phyloP scores from a whole-genome alignment of 495 filamentous ascomycete species.

The Eremomyces bilateralis region DNA sequence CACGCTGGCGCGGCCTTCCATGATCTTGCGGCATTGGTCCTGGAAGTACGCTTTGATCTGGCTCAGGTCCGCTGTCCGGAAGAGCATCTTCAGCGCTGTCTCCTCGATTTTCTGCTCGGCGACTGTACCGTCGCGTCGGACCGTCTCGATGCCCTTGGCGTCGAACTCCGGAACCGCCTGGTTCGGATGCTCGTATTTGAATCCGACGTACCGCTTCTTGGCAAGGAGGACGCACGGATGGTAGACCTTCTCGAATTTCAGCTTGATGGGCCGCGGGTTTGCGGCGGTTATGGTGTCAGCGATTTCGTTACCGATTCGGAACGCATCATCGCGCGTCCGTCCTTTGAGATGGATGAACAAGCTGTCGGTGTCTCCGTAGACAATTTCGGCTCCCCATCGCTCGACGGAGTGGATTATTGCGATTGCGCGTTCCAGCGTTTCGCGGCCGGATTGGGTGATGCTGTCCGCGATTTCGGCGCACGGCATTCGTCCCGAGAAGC shows the following conservation, averaged over 20 bases:
- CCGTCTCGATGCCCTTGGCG: conserved; percentile 95
- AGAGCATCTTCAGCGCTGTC: conserved; percentile 72
- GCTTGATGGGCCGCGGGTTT: conserved; percentile 82
- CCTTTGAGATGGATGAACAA: conserved; percentile 86
- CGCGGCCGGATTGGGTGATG: conserved; percentile 86
- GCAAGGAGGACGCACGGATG: conserved; percentile 81
- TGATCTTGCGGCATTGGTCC: conserved; percentile 76
- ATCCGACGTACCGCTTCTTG: conserved; percentile 96
- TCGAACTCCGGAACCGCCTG: conserved; percentile 83
- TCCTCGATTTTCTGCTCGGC: conserved; percentile 97
- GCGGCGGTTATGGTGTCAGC: conserved; percentile 69
- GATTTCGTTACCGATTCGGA: conserved; percentile 82
- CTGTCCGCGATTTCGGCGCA: conserved; percentile 96
- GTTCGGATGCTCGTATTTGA: conserved; percentile 69
- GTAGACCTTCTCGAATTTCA: conserved; percentile 98
- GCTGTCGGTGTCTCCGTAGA: conserved; percentile 95
- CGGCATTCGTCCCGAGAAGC: conserved; percentile 90
- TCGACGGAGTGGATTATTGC: conserved; percentile 73
- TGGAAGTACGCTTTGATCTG: conserved; percentile 86
- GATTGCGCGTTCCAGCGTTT: conserved; percentile 87
- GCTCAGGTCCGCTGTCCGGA: conserved; percentile 72
- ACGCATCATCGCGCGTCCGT: conserved; percentile 67
- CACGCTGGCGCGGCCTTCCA: conserved; percentile 68
- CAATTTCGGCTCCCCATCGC: conserved; percentile 83
- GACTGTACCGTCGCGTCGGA: conserved; percentile 80